Conservation (phyloP, 2,329 filamentous ascomycete species). For the Zarea fungicola region DNA sequence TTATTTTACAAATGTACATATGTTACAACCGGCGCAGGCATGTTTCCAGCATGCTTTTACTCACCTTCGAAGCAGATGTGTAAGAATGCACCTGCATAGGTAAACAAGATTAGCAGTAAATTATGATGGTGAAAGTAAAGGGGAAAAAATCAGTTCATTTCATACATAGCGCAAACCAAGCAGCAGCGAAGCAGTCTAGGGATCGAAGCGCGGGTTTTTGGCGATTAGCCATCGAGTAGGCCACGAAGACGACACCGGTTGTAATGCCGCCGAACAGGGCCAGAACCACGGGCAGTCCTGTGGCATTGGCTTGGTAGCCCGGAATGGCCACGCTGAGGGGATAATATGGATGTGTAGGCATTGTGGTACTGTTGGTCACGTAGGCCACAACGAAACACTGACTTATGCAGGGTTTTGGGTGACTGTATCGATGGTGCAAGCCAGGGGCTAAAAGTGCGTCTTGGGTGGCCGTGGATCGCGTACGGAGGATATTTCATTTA, state of each 20-base stretch:
- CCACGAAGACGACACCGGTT: conserved; percentile 24
- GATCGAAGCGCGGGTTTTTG: conserved; percentile 20
- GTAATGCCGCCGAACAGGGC: conserved; percentile 32
- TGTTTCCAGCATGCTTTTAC: conserved; percentile 5
- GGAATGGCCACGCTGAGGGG: conserved; percentile 33
- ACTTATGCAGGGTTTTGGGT: too few relatives aligned
- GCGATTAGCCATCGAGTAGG: conserved; percentile 25
- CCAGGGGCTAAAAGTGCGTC: too few relatives aligned
- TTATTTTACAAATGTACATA: too few relatives aligned
- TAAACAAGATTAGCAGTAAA: not conserved
- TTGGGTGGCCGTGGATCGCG: too few relatives aligned
- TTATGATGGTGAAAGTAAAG: not conserved
- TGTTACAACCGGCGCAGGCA: too few relatives aligned
- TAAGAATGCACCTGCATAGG: conserved; percentile 53
- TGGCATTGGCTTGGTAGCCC: conserved; percentile 36
- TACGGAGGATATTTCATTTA: too few relatives aligned
- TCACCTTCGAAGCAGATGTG: conserved; percentile 78
- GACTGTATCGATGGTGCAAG: too few relatives aligned
- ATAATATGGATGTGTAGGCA: conserved; percentile 38
- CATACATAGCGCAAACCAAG: conserved; percentile 53
- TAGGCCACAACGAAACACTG: too few relatives aligned
- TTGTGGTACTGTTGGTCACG: too few relatives aligned
- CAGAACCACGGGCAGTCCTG: conserved; percentile 31
- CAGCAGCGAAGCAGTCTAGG: conserved; percentile 38
- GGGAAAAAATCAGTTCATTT: not conserved